These are phyloP conservation scores for Diaporthe citri DNA, from an alignment of 2,329 filamentous ascomycete genomes.

Conservation along the genomic window DNA sequence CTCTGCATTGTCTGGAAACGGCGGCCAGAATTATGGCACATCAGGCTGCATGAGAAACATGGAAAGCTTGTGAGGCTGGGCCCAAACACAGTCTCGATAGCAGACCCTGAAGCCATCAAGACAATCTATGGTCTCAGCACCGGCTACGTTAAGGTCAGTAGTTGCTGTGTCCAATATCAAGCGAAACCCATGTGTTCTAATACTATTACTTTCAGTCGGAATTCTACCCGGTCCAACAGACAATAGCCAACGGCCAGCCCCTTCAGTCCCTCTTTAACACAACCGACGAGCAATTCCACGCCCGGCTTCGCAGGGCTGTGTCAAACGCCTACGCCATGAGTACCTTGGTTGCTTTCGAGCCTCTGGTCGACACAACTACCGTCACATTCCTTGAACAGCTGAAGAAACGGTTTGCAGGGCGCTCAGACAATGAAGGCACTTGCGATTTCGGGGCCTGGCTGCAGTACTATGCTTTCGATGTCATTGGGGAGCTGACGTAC, in stretches of 20 bases:
- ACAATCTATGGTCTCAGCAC: slow-evolving; percentile 36
- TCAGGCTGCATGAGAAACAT: slow-evolving; percentile 35
- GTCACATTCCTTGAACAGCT: slow-evolving; percentile 47
- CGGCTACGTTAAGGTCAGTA: slow-evolving; percentile 38
- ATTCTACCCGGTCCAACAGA: slow-evolving; percentile 43
- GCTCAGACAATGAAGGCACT: not conserved
- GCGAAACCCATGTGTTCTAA: not conserved
- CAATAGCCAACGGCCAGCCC: slow-evolving; percentile 40
- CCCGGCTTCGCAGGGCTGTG: slow-evolving; percentile 42
- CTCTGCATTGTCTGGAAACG: not conserved
- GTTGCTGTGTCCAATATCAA: no score
- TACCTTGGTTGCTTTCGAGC: slow-evolving; percentile 45
- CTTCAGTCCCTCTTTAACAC: slow-evolving; percentile 45
- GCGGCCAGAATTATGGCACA: slow-evolving; percentile 32
- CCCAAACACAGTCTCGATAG: slow-evolving; percentile 38
- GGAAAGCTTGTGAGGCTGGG: slow-evolving; percentile 40
- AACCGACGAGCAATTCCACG: slow-evolving; percentile 44
- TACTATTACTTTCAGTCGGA: slow-evolving; percentile 33
- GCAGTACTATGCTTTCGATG: slow-evolving; percentile 29
- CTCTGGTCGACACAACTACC: slow-evolving; percentile 43
- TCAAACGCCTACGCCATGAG: slow-evolving; percentile 44
- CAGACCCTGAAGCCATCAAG: slow-evolving; percentile 34
- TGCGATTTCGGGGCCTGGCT: slow-evolving; percentile 26
- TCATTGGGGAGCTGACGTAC: slow-evolving; percentile 20
- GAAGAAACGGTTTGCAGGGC: slow-evolving; percentile 36